Conservation (phyloP, 306 rosid species). For the Phaseolus lunatus region DNA sequence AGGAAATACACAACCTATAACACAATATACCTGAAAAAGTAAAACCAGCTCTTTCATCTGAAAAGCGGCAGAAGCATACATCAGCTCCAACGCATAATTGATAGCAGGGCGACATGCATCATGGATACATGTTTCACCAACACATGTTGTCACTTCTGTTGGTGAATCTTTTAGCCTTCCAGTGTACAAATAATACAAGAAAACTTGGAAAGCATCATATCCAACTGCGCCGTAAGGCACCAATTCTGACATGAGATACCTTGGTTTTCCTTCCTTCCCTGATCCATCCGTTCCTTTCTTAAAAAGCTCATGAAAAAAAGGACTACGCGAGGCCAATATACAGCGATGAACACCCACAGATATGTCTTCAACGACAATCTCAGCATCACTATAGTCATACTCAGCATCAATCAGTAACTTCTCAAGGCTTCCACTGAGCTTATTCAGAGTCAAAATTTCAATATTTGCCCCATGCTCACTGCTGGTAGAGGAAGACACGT, state of each 20-base stretch:
- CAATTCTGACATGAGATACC: conserved; percentile 72
- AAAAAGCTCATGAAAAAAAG: conserved; percentile 77
- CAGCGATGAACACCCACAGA: conserved; percentile 77
- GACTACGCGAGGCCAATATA: conserved; percentile 80
- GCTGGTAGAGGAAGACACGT: conserved; percentile 53
- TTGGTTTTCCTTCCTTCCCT: conserved; percentile 67
- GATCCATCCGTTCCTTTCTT: conserved; percentile 59
- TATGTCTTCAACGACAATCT: conserved; percentile 70
- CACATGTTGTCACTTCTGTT: conserved; percentile 81
- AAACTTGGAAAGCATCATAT: conserved; percentile 69
- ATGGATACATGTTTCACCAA: conserved; percentile 75
- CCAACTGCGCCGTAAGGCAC: conserved; percentile 74
- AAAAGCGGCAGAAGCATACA: conserved; percentile 88
- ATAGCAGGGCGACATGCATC: conserved; percentile 91
- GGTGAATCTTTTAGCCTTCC: conserved; percentile 82
- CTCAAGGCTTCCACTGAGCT: conserved; percentile 85
- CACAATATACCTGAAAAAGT: conserved; percentile 74
- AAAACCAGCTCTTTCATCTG: conserved; percentile 85
- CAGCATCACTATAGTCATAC: conserved; percentile 78
- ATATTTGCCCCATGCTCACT: conserved; percentile 53
- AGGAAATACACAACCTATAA: conserved; percentile 30
- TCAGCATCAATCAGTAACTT: conserved; percentile 67
- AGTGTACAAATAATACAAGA: conserved; percentile 84
- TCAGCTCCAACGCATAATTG: conserved; percentile 77
- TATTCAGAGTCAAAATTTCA: conserved; percentile 70